phyloP scores from a whole-genome alignment of 192 early-diverging fungal genomes.

The Geosiphon pyriformis region DNA sequence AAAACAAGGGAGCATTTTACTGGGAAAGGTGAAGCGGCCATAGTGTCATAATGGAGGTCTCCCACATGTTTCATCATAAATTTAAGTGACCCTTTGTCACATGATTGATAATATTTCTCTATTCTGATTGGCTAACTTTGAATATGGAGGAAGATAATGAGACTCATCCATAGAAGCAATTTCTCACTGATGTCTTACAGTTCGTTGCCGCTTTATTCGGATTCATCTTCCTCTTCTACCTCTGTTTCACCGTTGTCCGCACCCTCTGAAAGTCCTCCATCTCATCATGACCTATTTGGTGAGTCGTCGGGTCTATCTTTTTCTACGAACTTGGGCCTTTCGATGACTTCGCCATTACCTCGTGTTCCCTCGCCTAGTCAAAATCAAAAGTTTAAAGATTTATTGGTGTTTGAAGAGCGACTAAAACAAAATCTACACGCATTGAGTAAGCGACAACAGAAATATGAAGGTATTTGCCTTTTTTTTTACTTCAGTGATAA shows the following conservation, averaged over 20 bases:
- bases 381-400: slow-evolving; percentile 57
- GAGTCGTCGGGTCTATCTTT: not conserved
- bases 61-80: too few relatives aligned
- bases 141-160: too few relatives aligned
- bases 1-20: not conserved
- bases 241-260: too few relatives aligned
- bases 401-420: slow-evolving; percentile 76
- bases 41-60: too few relatives aligned
- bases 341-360: not conserved
- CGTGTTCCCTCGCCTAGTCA: slow-evolving; percentile 7
- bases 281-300: not conserved
- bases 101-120: too few relatives aligned
- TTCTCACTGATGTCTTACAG: too few relatives aligned
- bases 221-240: too few relatives aligned
- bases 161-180: too few relatives aligned
- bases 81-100: too few relatives aligned
- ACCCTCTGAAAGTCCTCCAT: not conserved
- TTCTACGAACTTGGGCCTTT: not conserved
- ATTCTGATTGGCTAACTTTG: too few relatives aligned
- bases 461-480: slow-evolving; percentile 55
- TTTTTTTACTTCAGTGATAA: slow-evolving; percentile 15
- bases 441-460: slow-evolving; percentile 61
- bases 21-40: not conserved
- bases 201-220: too few relatives aligned
- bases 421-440: slow-evolving; percentile 67